A percentile compares a stretch with the other conserved stretches of the same genome.
phyloP scores from a whole-genome alignment of 2,329 filamentous ascomycete species.

The Stagonosporopsis cucurbitacearum region DNA sequence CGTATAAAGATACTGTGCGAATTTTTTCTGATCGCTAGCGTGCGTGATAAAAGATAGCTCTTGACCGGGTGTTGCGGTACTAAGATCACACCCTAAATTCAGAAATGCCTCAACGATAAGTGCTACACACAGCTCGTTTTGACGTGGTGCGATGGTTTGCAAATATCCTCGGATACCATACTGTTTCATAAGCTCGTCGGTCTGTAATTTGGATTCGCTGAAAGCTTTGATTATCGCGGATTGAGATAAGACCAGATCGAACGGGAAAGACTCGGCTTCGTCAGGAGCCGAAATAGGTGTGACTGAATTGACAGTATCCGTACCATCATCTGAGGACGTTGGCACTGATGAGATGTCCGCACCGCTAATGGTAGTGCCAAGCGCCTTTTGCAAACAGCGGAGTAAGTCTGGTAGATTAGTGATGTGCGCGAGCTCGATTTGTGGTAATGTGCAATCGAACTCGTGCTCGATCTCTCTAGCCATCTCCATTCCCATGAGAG shows the following conservation, averaged over 20 bases:
- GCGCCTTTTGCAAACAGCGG: not conserved
- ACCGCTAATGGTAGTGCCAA: not conserved
- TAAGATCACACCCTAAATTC: conserved; percentile 25
- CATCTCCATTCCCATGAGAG: conserved; percentile 48
- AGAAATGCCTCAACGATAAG: conserved; percentile 39
- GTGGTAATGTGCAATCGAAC: conserved; percentile 17
- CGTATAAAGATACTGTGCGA: conserved; percentile 18
- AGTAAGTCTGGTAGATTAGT: too few species aligned
- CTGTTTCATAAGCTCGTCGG: conserved; percentile 9
- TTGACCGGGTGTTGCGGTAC: conserved; percentile 4
- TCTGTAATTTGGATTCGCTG: not conserved
- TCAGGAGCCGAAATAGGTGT: not conserved
- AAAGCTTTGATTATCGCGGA: not conserved
- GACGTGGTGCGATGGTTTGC: conserved; percentile 24
- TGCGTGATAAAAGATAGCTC: conserved; percentile 14
- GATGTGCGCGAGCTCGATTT: conserved; percentile 1
- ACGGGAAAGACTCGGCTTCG: not conserved
- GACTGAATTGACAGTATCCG: not conserved
- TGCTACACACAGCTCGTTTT: conserved; percentile 29
- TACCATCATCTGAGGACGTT: not conserved
- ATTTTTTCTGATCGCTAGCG: not conserved
- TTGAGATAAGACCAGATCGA: not conserved
- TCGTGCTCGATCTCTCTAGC: conserved; percentile 33
- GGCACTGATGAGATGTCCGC: too few species aligned
- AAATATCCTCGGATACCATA: conserved; percentile 7